Base-by-base conservation (phyloP, 176 grass and related monocot genomes). In the Eleusine coracana region DNA sequence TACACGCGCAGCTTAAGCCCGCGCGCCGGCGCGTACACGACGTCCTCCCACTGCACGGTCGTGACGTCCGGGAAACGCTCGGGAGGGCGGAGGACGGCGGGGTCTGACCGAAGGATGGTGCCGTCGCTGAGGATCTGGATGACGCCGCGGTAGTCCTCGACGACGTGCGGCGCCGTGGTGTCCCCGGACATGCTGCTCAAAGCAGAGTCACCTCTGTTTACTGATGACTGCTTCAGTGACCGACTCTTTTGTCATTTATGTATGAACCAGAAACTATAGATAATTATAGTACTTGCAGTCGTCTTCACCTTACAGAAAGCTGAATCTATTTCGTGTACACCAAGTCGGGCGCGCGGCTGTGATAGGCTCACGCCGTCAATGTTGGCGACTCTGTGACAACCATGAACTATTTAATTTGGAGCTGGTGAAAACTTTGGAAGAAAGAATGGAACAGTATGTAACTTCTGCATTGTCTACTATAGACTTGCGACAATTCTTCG, bases 1-100 rank as follows among this genome's bases (percentile, higher is more conserved):
- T 84, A 84, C 39, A 82, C 10, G 64, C 79, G 85, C n/a, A 34
- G 29, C 7, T 28, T 41, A 13, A 76, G 65, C 0, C 65, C 73
- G 54, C n/a, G 65, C 7, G 42, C 23, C 1, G 16, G 11, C 41
- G 70, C 73, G 73, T 87, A 82, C 18, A 36, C 9, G 34, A 36
- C 54, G 66, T 87, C 86, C 66, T 83, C 77, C 86, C 86, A 87
- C 66, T 78, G 45, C 4, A 87, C 86, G 44, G 44, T 45, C 0
- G 66, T 66, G 23, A 83, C 56, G 55, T 72, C 66, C 0, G 86
- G 66, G 45, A 20, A 71, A 20, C 5, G 4, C n/a, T 31, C 73
- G 0, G 66, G 3, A 4, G 59, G 58, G 13, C 12, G 25, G 44
- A 74, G 60, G 18, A 46, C 25, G 48, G 84, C 18, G 7, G 40